These are phyloP conservation scores for Fusarium sp. DNA, from an alignment of 2,329 filamentous ascomycete genomes.

Conservation along the genomic window DNA sequence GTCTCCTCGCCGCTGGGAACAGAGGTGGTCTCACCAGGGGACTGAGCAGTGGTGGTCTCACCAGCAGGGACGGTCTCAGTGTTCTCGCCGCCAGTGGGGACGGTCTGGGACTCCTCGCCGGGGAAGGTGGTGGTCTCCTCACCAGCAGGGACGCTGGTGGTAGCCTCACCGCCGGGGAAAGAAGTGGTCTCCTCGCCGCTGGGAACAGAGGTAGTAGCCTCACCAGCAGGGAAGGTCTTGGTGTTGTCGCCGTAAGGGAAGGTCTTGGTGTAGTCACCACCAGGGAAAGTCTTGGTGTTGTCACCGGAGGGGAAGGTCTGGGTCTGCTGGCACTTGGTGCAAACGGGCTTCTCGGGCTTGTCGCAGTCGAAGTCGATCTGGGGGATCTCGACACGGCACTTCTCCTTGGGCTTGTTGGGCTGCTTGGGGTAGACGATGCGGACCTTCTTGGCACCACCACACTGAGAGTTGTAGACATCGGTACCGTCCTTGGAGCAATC, in stretches of 20 bases:
- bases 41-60: too few relatives aligned
- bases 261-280: conserved; percentile 3
- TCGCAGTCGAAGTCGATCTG: conserved; percentile 80
- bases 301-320: conserved; percentile 2
- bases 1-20: conserved; percentile 11
- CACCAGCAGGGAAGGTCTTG: conserved; percentile 28
- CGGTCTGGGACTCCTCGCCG: conserved; percentile 6
- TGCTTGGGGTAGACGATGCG: conserved; percentile 75
- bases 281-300: conserved; percentile 12
- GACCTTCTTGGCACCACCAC: conserved; percentile 89
- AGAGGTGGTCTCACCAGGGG: conserved; percentile 12
- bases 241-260: conserved; percentile 8
- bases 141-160: conserved; percentile 9
- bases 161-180: conserved; percentile 21
- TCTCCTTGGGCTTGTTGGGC: conserved; percentile 61
- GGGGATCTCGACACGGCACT: conserved; percentile 80
- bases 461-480: conserved; percentile 85
- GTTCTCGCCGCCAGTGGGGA: conserved; percentile 16
- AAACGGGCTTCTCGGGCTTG: conserved; percentile 41
- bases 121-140: conserved; percentile 29
- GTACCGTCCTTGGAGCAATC: conserved; percentile 76
- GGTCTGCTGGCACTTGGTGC: conserved; percentile 19
- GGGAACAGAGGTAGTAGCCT: conserved; percentile 12
- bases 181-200: conserved; percentile 11
- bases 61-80: conserved; percentile 28